These are phyloP conservation scores for Warburgia ugandensis DNA, from an alignment of 164 flowering plant genomes.

Conservation along the genomic window DNA sequence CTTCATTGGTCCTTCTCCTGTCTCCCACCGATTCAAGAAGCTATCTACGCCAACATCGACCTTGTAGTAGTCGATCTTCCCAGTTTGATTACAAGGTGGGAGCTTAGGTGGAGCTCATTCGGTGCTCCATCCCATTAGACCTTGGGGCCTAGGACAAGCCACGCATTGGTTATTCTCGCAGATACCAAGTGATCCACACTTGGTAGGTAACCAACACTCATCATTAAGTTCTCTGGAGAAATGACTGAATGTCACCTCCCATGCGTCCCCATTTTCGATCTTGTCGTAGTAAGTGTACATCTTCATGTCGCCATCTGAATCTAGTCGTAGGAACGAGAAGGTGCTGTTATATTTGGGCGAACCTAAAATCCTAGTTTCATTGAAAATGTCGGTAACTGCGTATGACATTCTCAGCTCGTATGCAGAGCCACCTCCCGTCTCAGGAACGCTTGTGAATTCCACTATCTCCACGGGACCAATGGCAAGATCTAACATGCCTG, in stretches of 20 bases:
- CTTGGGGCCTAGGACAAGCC: constrained; percentile 30
- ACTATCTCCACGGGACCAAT: constrained; percentile 12
- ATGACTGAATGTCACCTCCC: constrained; percentile 33
- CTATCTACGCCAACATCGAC: constrained; percentile 40
- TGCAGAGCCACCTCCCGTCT: constrained; percentile 12
- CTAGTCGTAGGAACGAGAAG: constrained; percentile 29
- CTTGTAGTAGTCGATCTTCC: constrained; percentile 22
- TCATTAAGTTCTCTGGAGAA: constrained; percentile 21
- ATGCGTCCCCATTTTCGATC: constrained; percentile 26
- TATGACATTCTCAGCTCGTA: constrained; percentile 13
- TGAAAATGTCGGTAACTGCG: background rate
- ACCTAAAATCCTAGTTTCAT: constrained; percentile 11
- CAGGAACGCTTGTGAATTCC: constrained; percentile 12
- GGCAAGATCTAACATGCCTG: constrained; percentile 7
- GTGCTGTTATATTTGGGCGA: constrained; percentile 42
- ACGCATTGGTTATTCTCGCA: constrained; percentile 30
- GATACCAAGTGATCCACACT: constrained; percentile 26
- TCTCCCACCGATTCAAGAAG: constrained; percentile 19
- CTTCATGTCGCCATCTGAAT: constrained; percentile 35
- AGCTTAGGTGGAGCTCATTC: constrained; percentile 18
- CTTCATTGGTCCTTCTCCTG: constrained; percentile 19
- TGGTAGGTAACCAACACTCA: constrained; percentile 36
- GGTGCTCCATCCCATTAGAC: constrained; percentile 32
- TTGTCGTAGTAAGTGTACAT: constrained; percentile 25
- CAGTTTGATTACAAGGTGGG: constrained; percentile 17